A percentile compares a stretch with the other conserved stretches of the same genome.
phyloP scores from a whole-genome alignment of 78 protist species.

The Planoprotostelium fungivorum region DNA sequence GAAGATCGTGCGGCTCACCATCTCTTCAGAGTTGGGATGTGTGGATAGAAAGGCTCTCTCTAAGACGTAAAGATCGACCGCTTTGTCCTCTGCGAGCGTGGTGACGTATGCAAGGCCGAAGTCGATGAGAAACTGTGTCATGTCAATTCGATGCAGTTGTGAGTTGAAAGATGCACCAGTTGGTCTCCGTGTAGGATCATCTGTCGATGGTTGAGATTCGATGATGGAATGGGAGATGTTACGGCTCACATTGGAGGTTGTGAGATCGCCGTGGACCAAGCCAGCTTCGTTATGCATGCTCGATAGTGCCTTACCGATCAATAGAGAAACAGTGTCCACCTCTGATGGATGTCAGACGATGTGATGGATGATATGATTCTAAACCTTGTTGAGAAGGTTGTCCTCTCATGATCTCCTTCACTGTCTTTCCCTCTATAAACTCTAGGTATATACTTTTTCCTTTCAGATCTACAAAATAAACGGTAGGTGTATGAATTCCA shows the following conservation, averaged over 20 bases:
- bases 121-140: constrained; percentile 70
- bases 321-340: not conserved
- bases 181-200: not conserved
- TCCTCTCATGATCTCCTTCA: constrained; percentile 8
- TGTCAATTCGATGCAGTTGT: not conserved
- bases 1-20: constrained; percentile 20
- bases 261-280: constrained; percentile 86
- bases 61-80: constrained; percentile 90
- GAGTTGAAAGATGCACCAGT: not conserved
- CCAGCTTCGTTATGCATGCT: constrained; percentile 52
- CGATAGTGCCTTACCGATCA: constrained; percentile 56
- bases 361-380: not conserved
- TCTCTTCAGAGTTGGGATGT: constrained; percentile 72
- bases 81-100: constrained; percentile 75
- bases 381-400: not conserved
- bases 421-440: constrained; percentile 34
- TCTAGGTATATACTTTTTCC: constrained; percentile 44
- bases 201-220: not conserved
- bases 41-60: constrained; percentile 85
- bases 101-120: constrained; percentile 74
- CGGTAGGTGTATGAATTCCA: constrained; percentile 37
- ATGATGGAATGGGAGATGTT: not conserved
- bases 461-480: constrained; percentile 15
- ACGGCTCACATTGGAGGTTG: constrained; percentile 78
- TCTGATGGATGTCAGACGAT: not conserved